Conservation (phyloP, 2,329 filamentous ascomycete genomes). For the Huntiella bhutanensis region DNA sequence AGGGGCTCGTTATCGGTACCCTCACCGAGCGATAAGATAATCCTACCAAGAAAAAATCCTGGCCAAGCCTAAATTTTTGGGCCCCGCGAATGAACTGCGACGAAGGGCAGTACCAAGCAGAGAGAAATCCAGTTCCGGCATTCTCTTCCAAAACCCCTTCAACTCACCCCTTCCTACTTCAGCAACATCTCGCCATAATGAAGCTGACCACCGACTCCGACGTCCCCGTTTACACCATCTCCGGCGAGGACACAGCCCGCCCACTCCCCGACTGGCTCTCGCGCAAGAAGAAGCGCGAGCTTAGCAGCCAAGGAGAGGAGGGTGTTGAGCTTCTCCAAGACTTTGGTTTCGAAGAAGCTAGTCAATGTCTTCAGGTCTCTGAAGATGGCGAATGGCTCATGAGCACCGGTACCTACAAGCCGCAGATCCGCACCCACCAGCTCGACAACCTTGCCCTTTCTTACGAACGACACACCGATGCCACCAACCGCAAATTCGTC, state of each 20-base stretch:
- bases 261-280: slow-evolving; percentile 92
- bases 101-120: neutral
- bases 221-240: slow-evolving; percentile 86
- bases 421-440: slow-evolving; percentile 87
- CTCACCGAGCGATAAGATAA: slow-evolving; percentile 8
- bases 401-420: slow-evolving; percentile 64
- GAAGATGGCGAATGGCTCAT: slow-evolving; percentile 96
- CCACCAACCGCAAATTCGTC: slow-evolving; percentile 78
- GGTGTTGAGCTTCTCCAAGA: slow-evolving; percentile 90
- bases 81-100: slow-evolving; percentile 8
- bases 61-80: slow-evolving; percentile 5
- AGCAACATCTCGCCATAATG: slow-evolving; percentile 28
- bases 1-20: neutral
- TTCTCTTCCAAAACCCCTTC: neutral
- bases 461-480: slow-evolving; percentile 77
- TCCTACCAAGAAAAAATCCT: slow-evolving; percentile 10
- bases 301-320: slow-evolving; percentile 86
- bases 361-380: slow-evolving; percentile 70
- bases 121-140: too few relatives aligned
- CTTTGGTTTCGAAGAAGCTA: slow-evolving; percentile 94
- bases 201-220: slow-evolving; percentile 66
- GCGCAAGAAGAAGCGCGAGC: slow-evolving; percentile 67
- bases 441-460: slow-evolving; percentile 86
- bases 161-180: neutral
- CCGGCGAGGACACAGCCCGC: slow-evolving; percentile 70